Conservation (phyloP, 305 asterid genomes). For the Fraxinus albicans region DNA sequence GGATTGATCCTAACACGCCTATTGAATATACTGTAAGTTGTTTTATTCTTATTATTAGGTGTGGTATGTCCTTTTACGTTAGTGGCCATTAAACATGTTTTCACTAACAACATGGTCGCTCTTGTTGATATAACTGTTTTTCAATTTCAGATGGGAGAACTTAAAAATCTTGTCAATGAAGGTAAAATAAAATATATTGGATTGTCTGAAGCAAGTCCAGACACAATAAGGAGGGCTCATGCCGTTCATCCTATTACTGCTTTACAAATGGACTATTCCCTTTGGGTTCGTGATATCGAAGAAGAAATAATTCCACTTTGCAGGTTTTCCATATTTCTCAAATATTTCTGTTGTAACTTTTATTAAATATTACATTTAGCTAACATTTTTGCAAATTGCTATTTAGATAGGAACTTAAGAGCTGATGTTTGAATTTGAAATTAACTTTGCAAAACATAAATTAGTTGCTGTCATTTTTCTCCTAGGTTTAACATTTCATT, state of each 20-base stretch:
- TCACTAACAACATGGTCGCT: neutral
- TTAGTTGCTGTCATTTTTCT: neutral
- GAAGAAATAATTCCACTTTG: constrained; percentile 57
- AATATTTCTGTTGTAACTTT: neutral
- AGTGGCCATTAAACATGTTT: neutral
- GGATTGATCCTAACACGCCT: constrained; percentile 48
- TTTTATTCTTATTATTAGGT: neutral
- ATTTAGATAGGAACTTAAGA: neutral
- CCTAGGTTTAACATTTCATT: neutral
- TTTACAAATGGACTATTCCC: constrained; percentile 57
- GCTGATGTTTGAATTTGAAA: neutral
- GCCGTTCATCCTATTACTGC: constrained; percentile 67
- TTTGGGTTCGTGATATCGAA: constrained; percentile 64
- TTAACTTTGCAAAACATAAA: neutral
- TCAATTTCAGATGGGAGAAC: constrained; percentile 32
- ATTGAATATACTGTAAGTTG: constrained; percentile 51
- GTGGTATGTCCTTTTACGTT: neutral
- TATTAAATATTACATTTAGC: neutral
- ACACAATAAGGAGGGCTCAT: constrained; percentile 67
- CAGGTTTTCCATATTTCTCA: constrained; percentile 35
- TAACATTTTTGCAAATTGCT: neutral
- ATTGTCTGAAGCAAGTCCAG: constrained; percentile 62
- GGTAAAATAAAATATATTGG: constrained; percentile 67
- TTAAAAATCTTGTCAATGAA: constrained; percentile 48
- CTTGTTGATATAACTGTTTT: neutral